Evolutionary conservation across 2,329 filamentous ascomycete genomes (phyloP).

Genomic region (Knufia fluminis): DNA sequence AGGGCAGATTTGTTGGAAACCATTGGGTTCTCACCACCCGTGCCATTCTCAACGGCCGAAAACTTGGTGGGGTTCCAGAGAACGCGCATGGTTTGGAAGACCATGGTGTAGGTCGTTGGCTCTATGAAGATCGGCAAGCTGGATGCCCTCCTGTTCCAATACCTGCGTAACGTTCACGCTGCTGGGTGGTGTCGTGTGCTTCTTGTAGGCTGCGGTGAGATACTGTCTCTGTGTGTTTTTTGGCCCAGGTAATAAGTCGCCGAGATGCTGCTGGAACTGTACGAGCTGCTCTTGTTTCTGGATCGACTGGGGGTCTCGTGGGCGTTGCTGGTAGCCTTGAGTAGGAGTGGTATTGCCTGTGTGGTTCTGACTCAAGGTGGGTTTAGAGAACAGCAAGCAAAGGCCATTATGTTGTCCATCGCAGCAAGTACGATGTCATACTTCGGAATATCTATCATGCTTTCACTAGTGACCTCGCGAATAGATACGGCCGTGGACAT

Average conservation of each 20-base stretch:
- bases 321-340: too few species aligned
- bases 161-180: neutral
- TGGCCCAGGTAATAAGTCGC: too few species aligned
- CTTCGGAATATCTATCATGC: neutral
- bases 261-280: too few species aligned
- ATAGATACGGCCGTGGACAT: neutral
- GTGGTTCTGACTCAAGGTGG: too few species aligned
- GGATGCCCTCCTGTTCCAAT: neutral
- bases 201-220: too few species aligned
- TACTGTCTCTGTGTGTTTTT: too few species aligned
- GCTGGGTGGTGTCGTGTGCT: too few species aligned
- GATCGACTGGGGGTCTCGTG: too few species aligned
- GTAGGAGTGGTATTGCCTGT: too few species aligned
- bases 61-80: neutral
- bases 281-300: too few species aligned
- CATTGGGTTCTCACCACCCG: constrained; percentile 3
- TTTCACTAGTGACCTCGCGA: neutral
- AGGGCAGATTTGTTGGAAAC: constrained; percentile 24
- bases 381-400: neutral
- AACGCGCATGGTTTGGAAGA: constrained; percentile 5
- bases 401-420: neutral
- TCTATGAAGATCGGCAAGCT: neutral
- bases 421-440: constrained; percentile 1
- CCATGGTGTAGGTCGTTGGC: neutral
- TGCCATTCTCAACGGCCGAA: neutral